Evolutionary conservation across 768 basidiomycete species (phyloP).

Genomic region (Cyclocybe cylindracea): DNA sequence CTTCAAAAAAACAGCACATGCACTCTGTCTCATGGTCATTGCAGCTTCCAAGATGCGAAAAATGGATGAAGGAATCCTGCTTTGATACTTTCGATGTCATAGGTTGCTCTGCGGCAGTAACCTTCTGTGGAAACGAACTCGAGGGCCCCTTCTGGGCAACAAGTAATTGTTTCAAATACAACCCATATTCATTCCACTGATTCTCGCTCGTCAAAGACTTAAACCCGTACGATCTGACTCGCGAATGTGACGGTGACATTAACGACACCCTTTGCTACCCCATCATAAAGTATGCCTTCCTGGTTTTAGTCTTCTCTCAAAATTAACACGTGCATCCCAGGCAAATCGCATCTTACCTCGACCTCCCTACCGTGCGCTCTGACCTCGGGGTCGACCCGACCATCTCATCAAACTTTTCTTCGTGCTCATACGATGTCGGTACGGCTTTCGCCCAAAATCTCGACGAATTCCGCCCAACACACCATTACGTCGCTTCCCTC

Average conservation of each 20-base stretch:
- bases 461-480: slow-evolving; percentile 46
- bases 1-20: not conserved
- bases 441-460: slow-evolving; percentile 44
- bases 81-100: slow-evolving; percentile 65
- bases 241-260: slow-evolving; percentile 51
- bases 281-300: slow-evolving; percentile 33
- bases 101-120: slow-evolving; percentile 59
- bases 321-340: slow-evolving; percentile 29
- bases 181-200: not conserved
- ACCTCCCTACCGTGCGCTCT: slow-evolving; percentile 51
- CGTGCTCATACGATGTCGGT: slow-evolving; percentile 39
- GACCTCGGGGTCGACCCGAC: slow-evolving; percentile 63
- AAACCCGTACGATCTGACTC: slow-evolving; percentile 72
- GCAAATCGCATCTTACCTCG: slow-evolving; percentile 61
- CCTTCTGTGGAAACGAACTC: slow-evolving; percentile 56
- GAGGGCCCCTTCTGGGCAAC: not conserved
- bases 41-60: slow-evolving; percentile 67
- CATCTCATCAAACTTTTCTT: slow-evolving; percentile 31
- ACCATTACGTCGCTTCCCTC: slow-evolving; percentile 62
- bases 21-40: not conserved
- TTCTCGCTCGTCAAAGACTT: slow-evolving; percentile 24
- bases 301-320: not conserved
- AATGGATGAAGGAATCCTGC: slow-evolving; percentile 55
- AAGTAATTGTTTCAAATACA: not conserved
- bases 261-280: slow-evolving; percentile 59